Conservation (phyloP, 129 eudicot genomes). For the Artemisia argyi region DNA sequence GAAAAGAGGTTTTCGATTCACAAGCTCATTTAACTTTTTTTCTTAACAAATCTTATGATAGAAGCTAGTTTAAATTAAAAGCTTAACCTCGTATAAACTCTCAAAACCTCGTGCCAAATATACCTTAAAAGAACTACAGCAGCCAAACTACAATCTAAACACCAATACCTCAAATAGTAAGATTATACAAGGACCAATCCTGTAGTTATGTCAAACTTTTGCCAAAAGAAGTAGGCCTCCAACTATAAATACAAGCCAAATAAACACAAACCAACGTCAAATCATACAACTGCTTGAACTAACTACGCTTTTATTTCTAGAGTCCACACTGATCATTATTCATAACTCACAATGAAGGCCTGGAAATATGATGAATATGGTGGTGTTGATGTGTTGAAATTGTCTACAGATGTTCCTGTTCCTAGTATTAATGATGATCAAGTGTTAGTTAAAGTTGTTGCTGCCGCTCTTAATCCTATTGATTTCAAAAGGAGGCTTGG, state of each 20-base stretch:
- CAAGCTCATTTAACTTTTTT: no score
- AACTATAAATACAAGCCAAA: neutral
- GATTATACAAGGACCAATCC: neutral
- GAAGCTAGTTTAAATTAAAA: no score
- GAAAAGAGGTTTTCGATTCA: no score
- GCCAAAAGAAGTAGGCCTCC: neutral
- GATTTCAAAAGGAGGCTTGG: conserved; percentile 81
- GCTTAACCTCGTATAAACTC: no score
- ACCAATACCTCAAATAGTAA: neutral
- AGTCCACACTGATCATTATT: no score
- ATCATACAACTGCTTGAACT: neutral
- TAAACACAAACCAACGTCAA: neutral
- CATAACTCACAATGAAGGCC: conserved; percentile 53
- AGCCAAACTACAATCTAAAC: no score
- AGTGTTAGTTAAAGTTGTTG: conserved; percentile 81
- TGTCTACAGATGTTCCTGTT: conserved; percentile 49
- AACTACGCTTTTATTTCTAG: no score
- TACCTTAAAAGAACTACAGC: no score
- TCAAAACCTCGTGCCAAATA: no score
- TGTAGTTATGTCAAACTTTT: neutral
- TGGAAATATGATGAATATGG: conserved; percentile 85
- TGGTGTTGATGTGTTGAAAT: conserved; percentile 75
- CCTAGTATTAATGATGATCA: conserved; percentile 74
- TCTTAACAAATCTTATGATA: no score
- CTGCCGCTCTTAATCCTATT: conserved; percentile 91